Percentiles rank a stretch among this genome's conserved stretches.
These are phyloP conservation scores for Chlamydomonas urium DNA, from an alignment of 139 green algal genomes.

Conservation along the genomic window DNA sequence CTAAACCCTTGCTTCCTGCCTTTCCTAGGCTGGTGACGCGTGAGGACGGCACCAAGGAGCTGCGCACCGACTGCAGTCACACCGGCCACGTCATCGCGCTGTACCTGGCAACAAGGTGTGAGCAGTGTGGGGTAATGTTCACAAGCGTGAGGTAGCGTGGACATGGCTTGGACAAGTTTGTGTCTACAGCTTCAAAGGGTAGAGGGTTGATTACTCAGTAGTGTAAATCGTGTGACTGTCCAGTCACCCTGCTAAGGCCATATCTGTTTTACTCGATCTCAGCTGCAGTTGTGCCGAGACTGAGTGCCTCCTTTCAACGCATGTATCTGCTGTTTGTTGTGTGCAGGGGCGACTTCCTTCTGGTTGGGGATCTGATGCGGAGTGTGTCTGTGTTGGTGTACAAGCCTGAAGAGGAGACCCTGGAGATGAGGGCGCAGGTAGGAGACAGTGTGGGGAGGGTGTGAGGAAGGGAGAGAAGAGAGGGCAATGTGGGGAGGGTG, in stretches of 20 bases:
- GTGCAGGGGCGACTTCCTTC: constrained; percentile 81
- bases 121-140: too few species aligned
- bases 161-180: too few species aligned
- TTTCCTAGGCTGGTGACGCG: constrained; percentile 32
- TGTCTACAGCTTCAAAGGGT: too few species aligned
- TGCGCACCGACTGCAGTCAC: constrained; percentile 72
- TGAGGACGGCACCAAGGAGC: constrained; percentile 48
- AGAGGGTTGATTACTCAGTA: too few species aligned
- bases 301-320: too few species aligned
- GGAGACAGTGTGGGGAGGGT: background rate
- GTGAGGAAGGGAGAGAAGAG: background rate
- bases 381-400: constrained; percentile 84
- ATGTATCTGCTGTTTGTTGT: constrained; percentile 1
- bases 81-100: constrained; percentile 80
- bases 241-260: too few species aligned
- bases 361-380: constrained; percentile 96
- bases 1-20: too few species aligned
- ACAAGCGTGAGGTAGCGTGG: too few species aligned
- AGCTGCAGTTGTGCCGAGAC: too few species aligned
- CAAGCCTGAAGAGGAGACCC: constrained; percentile 59
- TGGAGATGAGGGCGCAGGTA: constrained; percentile 60
- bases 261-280: too few species aligned
- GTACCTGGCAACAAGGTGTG: constrained; percentile 58
- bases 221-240: too few species aligned
- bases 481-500: background rate